Conservation (phyloP, 2,329 filamentous ascomycete species). For the Neonectria sp. region DNA sequence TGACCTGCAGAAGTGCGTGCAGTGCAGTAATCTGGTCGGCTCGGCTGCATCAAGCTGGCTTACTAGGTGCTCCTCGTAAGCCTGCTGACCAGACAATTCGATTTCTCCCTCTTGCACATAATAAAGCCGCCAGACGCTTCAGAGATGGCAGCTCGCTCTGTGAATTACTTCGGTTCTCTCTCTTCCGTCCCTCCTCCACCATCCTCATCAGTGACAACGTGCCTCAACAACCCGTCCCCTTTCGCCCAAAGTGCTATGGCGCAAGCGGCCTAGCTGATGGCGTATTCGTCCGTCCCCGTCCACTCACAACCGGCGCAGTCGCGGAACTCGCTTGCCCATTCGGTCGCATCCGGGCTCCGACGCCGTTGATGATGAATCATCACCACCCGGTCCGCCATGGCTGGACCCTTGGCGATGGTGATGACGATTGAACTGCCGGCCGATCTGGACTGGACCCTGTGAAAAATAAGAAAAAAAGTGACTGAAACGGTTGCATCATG, state of each 20-base stretch:
- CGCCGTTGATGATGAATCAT: conserved; percentile 28
- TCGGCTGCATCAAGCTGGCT: not conserved
- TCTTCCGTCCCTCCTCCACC: not conserved
- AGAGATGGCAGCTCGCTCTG: not conserved
- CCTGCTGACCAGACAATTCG: not conserved
- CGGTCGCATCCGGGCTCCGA: conserved; percentile 21
- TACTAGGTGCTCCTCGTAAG: no score
- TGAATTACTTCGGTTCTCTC: not conserved
- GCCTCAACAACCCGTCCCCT: not conserved
- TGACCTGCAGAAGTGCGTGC: not conserved
- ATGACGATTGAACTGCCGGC: not conserved
- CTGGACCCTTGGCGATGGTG: not conserved
- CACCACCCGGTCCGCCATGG: not conserved
- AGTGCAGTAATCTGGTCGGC: conserved; percentile 1
- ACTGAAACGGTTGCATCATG: not conserved
- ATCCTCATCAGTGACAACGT: not conserved
- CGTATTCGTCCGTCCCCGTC: conserved; percentile 8
- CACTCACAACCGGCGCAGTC: not conserved
- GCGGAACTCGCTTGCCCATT: not conserved
- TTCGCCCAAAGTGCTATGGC: conserved; percentile 16
- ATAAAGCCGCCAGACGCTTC: not conserved
- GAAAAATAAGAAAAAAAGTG: not conserved
- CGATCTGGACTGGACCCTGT: not conserved
- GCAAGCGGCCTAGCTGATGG: conserved; percentile 27
- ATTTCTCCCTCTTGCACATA: conserved; percentile 2